Base-by-base conservation (phyloP, 164 flowering plant species). In the Vitis rupestris region DNA sequence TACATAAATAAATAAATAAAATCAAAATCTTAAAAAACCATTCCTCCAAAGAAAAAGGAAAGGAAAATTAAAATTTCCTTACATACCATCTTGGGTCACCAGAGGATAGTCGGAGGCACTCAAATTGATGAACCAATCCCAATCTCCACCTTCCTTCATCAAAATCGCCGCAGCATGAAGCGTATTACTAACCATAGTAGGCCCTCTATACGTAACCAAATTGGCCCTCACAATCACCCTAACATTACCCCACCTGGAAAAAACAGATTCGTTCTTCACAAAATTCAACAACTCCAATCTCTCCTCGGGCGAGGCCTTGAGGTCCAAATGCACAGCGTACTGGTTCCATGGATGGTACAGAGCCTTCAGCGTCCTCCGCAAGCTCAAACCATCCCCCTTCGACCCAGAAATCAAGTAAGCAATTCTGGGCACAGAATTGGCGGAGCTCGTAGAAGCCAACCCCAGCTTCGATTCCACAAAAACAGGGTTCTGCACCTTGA, bases 51-150 rank as follows among this genome's bases (percentile, higher is more conserved):
- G 23, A 59, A 14, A 1, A 9, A 1, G 7, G 13, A 14, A n/a
- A 68, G 7, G 52, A 64, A 13, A 61, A 60, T 19, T 29, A 54
- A 31, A 57, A 27, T 52, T 62, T 7, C 54, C 30, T 57, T 29
- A 30, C 70, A 6, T 81, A 92, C 97, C 97, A 81, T 92, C 97
- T 77, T 92, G 97, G 9, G 97, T 92, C 17, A 92, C 87, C 78
- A 92, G 63, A 9, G 97, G 97, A 78, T 92, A 92, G 81, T 90
- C 95, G 11, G 97, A 92, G 54, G 97, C 90, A 71, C 97, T 90
- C 70, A 92, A 76, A 71, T 92, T 92, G 47, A 92, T 86, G 61
- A 92, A 92, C 97, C 93, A 92, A 77, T 92, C 97, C 95, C 97
- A 92, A 0, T 83, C 84, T 8, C 86, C 89, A 52, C 85, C 86